Evolutionary conservation across 2,329 filamentous ascomycete species (phyloP), one percentile per base, ranked within the genome.

Genomic region (Colletotrichum paranaense): DNA sequence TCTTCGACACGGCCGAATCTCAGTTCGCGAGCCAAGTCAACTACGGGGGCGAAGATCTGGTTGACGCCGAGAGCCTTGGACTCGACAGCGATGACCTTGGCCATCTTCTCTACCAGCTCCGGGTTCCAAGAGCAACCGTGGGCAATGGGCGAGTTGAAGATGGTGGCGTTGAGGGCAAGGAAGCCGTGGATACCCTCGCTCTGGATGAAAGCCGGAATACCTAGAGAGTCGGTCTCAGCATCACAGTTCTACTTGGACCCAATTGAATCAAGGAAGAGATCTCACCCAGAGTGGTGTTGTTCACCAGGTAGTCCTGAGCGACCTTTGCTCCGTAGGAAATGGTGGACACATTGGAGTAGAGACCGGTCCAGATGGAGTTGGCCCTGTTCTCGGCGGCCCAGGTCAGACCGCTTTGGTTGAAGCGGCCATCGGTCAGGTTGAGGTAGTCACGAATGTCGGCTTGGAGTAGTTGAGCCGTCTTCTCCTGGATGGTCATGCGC

Each of bases 121-220:
- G 88, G 88, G 78, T 95, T 93, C 84, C 91, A 95, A 0, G 92
- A 92, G 78, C 92, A 94, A 19, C 90, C 92, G 66, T 93, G 89
- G 8, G 86, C 92, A 76, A 95, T 94, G 0, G 93, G 93, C 1
- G 91, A 93, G 81, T 94, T 95, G 85, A 94, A 95, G 72, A 95
- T 93, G 1, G 93, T 95, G 3, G 92, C 92, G 79, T 94, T 94
- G 11, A 89, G 88, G 56, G 92, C 88, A 38, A 94, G 84, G 76
- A 94, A 91, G 1, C 92, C 93, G 77, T 95, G 93, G 57, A 95
- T 92, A 49, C 90, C 92, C 81, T 95, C 93, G 4, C 89, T 92
- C 81, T 95, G 93, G 16, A 93, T 90, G 76, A 94, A 87, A 1
- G 93, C 90, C 7, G 93, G 93, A 65, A 95, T 95, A 0, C 92